Conservation (phyloP, 2,329 filamentous ascomycete genomes). For the Cladosporium sp. region DNA sequence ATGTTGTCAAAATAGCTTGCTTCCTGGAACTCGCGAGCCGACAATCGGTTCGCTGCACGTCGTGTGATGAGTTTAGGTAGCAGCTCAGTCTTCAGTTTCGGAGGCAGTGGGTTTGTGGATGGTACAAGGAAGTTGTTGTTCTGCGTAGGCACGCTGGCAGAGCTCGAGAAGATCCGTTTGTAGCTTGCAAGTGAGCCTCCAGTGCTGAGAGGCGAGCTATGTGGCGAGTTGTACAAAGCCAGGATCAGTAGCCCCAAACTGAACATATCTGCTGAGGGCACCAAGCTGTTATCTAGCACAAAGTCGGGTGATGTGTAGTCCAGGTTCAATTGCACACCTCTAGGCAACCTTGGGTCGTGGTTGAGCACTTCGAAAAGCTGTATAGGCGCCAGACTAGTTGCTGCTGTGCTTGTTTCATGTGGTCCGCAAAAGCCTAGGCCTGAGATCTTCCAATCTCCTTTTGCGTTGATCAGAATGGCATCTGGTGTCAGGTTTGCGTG, state of each 20-base stretch:
- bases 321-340: conserved; percentile 78
- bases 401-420: conserved; percentile 62
- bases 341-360: conserved; percentile 77
- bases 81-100: conserved; percentile 69
- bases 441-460: conserved; percentile 98
- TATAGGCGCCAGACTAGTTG: conserved; percentile 71
- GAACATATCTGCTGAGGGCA: conserved; percentile 84
- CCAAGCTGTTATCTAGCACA: conserved; percentile 83
- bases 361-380: conserved; percentile 80
- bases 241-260: conserved; percentile 85
- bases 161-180: conserved; percentile 75
- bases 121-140: conserved; percentile 72
- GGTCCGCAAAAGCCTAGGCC: conserved; percentile 88
- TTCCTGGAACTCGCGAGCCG: conserved; percentile 86
- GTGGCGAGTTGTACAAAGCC: conserved; percentile 90
- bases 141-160: conserved; percentile 71
- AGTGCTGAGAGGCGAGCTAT: conserved; percentile 77
- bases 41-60: conserved; percentile 80
- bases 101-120: conserved; percentile 72
- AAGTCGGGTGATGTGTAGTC: conserved; percentile 96
- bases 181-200: conserved; percentile 79
- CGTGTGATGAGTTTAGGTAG: conserved; percentile 83
- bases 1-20: conserved; percentile 97
- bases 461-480: conserved; percentile 87
- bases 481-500: conserved; percentile 95